phyloP scores from a whole-genome alignment of 2,329 filamentous ascomycete species.

The Pseudocercospora fuligena region DNA sequence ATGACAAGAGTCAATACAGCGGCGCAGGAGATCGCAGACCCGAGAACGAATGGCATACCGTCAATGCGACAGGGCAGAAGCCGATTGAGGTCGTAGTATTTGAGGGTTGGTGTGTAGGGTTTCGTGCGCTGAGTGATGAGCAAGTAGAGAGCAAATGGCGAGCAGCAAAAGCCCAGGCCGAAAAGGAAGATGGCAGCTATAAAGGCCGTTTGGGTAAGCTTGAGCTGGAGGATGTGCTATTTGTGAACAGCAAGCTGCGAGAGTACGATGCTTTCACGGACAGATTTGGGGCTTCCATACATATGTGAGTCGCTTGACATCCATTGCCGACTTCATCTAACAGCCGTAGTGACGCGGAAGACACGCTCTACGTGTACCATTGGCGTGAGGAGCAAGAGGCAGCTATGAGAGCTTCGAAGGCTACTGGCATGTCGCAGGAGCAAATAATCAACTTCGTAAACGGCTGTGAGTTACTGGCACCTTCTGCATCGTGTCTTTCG shows the following conservation, averaged over 20 bases:
- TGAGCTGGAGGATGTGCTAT: conserved; percentile 59
- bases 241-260: conserved; percentile 63
- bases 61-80: conserved; percentile 58
- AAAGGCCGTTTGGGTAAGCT: conserved; percentile 59
- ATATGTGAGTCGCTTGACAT: conserved; percentile 57
- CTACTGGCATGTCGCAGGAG: conserved; percentile 80
- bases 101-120: conserved; percentile 91
- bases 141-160: conserved; percentile 61
- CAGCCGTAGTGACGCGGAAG: conserved; percentile 65
- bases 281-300: conserved; percentile 66
- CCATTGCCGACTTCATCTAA: neutral
- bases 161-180: conserved; percentile 55
- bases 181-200: conserved; percentile 46
- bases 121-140: conserved; percentile 66
- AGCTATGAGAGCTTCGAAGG: conserved; percentile 67
- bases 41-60: conserved; percentile 62
- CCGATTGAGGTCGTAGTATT: conserved; percentile 71
- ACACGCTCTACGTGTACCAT: conserved; percentile 76
- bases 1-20: conserved; percentile 79
- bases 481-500: neutral
- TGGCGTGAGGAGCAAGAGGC: conserved; percentile 85
- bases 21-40: conserved; percentile 78
- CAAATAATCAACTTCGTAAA: conserved; percentile 78
- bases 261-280: conserved; percentile 65
- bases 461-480: conserved; percentile 55